phyloP scores from a whole-genome alignment of 306 rosid genomes.

The Quercus rubra region DNA sequence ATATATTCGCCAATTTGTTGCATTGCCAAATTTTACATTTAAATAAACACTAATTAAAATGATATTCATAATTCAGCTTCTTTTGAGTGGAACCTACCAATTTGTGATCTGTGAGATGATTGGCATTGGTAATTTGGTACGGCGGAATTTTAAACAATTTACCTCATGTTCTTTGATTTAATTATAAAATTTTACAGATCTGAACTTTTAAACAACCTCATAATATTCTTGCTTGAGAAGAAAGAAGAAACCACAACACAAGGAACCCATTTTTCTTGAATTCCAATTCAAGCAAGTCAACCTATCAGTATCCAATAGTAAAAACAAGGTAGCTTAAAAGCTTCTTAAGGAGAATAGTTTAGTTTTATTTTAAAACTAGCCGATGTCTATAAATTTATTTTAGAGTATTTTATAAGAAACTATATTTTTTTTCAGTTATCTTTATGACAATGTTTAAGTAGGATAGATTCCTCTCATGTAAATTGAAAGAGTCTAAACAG shows the following conservation, averaged over 20 bases:
- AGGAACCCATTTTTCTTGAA: slow-evolving; percentile 48
- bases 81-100: too few relatives aligned
- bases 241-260: slow-evolving; percentile 37
- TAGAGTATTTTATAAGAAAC: too few relatives aligned
- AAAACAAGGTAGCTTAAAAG: slow-evolving; percentile 33
- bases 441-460: too few relatives aligned
- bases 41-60: too few relatives aligned
- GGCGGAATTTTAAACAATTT: neutral
- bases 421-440: too few relatives aligned
- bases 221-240: slow-evolving; percentile 46
- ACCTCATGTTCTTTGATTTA: neutral
- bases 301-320: slow-evolving; percentile 1
- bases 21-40: neutral
- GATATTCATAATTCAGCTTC: too few relatives aligned
- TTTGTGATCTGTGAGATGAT: neutral
- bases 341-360: slow-evolving; percentile 20
- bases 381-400: too few relatives aligned
- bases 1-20: neutral
- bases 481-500: too few relatives aligned
- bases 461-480: too few relatives aligned
- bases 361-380: neutral
- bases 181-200: neutral
- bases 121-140: neutral
- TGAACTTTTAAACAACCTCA: neutral
- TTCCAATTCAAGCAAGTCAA: slow-evolving; percentile 61